Evolutionary conservation across 1,139 yeast species (phyloP).

Genomic region (Keqinozyma sinolaborantium): DNA sequence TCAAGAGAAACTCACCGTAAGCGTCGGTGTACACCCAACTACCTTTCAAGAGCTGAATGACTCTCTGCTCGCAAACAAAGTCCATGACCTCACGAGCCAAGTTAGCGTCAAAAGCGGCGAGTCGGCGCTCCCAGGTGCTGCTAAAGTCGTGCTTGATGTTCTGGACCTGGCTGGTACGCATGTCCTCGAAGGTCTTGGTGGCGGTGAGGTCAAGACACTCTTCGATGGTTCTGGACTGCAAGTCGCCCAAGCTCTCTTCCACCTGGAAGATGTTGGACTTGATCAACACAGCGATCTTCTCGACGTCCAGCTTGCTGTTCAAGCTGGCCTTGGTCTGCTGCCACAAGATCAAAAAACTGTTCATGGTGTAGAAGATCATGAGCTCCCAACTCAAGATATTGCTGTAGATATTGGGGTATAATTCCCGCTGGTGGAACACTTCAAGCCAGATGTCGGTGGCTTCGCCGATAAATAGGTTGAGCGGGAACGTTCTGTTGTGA

Average conservation of each 20-base stretch:
- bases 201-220: constrained; percentile 45
- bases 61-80: constrained; percentile 78
- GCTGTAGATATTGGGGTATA: constrained; percentile 37
- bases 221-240: constrained; percentile 29
- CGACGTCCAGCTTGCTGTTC: constrained; percentile 42
- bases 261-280: constrained; percentile 25
- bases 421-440: constrained; percentile 30
- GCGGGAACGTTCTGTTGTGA: constrained; percentile 41
- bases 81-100: constrained; percentile 61
- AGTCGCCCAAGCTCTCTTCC: constrained; percentile 23
- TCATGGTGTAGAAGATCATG: constrained; percentile 54
- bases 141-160: constrained; percentile 33
- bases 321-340: constrained; percentile 58
- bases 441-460: constrained; percentile 37
- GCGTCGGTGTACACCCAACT: constrained; percentile 77
- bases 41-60: constrained; percentile 69
- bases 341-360: constrained; percentile 64
- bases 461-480: constrained; percentile 33
- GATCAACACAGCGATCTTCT: constrained; percentile 42
- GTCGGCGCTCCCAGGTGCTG: constrained; percentile 31
- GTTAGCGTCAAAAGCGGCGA: constrained; percentile 47
- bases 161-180: constrained; percentile 55
- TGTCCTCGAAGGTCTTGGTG: constrained; percentile 41
- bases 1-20: constrained; percentile 46
- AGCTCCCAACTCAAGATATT: constrained; percentile 54